phyloP scores from a whole-genome alignment of 2,329 filamentous ascomycete genomes.

The Apiospora saccharicola region DNA sequence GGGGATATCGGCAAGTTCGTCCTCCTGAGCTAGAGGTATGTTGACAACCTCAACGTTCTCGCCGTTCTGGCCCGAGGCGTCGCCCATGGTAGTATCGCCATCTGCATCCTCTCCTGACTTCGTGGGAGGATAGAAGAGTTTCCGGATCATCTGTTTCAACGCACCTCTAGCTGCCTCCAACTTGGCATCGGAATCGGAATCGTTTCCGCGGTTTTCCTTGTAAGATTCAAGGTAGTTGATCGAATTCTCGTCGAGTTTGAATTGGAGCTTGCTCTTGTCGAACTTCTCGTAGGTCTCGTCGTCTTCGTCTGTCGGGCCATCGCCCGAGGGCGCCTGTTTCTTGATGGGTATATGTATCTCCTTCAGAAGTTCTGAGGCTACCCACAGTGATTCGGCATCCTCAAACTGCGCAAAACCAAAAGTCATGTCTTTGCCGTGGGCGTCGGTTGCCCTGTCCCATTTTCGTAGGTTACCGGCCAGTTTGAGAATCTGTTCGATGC shows the following conservation, averaged over 20 bases:
- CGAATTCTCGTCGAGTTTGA: constrained; percentile 83
- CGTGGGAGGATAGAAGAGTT: constrained; percentile 73
- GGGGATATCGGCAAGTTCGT: constrained; percentile 94
- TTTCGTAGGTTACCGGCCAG: constrained; percentile 81
- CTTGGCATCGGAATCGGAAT: constrained; percentile 69
- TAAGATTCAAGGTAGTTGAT: constrained; percentile 86
- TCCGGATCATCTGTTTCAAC: constrained; percentile 72
- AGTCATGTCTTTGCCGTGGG: constrained; percentile 72
- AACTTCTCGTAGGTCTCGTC: constrained; percentile 60
- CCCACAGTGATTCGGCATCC: constrained; percentile 85
- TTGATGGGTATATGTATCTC: constrained; percentile 84
- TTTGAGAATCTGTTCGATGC: constrained; percentile 78
- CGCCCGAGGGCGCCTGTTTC: constrained; percentile 66
- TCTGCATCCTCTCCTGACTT: constrained; percentile 64
- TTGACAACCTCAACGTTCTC: constrained; percentile 85
- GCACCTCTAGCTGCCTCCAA: constrained; percentile 73
- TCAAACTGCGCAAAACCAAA: constrained; percentile 98
- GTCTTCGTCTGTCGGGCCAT: constrained; percentile 44
- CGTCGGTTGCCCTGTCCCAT: constrained; percentile 82
- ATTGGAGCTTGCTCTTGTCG: constrained; percentile 74
- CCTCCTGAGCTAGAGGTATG: constrained; percentile 85
- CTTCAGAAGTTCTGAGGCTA: constrained; percentile 83
- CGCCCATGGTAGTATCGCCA: constrained; percentile 75
- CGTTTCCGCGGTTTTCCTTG: constrained; percentile 70
- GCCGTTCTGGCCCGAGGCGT: constrained; percentile 60